Evolutionary conservation across 1,139 yeast genomes (phyloP), one percentile per base, ranked within the genome.

Genomic region (Yamadazyma buinensis): DNA sequence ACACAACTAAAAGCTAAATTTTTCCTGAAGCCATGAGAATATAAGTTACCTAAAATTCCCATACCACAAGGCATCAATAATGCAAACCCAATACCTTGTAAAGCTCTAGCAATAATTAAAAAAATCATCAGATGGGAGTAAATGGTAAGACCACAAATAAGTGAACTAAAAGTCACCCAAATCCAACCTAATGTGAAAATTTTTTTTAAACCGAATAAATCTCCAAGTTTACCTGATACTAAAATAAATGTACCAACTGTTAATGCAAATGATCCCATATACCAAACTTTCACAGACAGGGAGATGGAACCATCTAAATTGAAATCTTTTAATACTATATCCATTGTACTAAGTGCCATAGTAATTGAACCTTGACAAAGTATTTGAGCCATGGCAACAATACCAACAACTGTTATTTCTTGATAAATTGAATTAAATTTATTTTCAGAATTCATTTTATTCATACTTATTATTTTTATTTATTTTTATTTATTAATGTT

Each of bases 11-110:
- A 75, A 0, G 66, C 75, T 25, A 72, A 50, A 40, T 76, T 72
- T 41, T 75, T 76, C 29, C 79, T 54, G 3, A 66, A 58, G 4
- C 74, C 73, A 23, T 57, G 59, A 8, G 67, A 61, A 43, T 75
- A 76, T 8, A 70, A 48, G 24, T 61, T 61, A 5, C 80, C 80
- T 26, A 46, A 25, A 8, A 44, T 44, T 3, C 49, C 49, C 47
- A 46, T 43, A 8, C 49, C 49, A 40, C 48, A 44, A 6, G 49
- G 49, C 28, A 46, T 35, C 14, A 74, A 52, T 29, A 72, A 62
- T 0, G 81, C 76, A 42, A 73, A 64, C 2, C 80, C 81, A 12
- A 75, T 57, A 12, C 80, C 81, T 48, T 72, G 78, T 29, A 75
- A 59, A 0, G 79, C 78, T 37, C 80, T 60, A 43, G 75, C 61